Base-by-base conservation (phyloP, 768 basidiomycete species). In the Agaricus blazei region DNA sequence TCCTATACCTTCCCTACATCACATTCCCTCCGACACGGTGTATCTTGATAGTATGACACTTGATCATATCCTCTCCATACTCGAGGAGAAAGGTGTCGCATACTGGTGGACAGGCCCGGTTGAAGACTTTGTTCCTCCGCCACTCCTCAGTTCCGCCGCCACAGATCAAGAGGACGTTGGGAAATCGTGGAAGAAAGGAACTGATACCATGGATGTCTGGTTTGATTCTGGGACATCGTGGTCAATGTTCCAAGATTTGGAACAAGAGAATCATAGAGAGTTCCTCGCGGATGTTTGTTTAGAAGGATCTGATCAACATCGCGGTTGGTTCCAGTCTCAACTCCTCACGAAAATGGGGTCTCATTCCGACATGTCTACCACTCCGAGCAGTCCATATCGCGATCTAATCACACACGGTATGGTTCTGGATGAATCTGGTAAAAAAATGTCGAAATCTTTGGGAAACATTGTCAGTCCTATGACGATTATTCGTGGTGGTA, bases 131-230 rank as follows among this genome's bases (percentile, higher is more conserved):
- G 71, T 96, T 4, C 80, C 87, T 9, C 79, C 83, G 0, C 72
- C 77, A 47, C 75, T 89, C 19, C 66, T 69, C 4, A 72, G 75
- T 48, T 70, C 75, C n/a, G 79, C 78, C 8, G 67, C 60, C 41
- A 63, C 68, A 2, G 23, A 56, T 19, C 41, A 24, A 14, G 34
- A 36, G 15, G 42, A 49, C 2, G 64, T 68, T 1, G 74, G 73
- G 1, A 70, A 76, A 52, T 69, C 68, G 1, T 94, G 87, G 83
- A 70, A 73, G 46, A 94, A 93, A 67, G 88, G 94, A 8, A 85
- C 82, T 2, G 96, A 99, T 66, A 99, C 96, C 2, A 93, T 98
- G 86, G 96, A 99, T 67, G 96, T 99, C 14, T 99, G 96, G 96
- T 98, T 98, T 62, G 96, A 99, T 70, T 95, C 92, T 62, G 96